phyloP scores from a whole-genome alignment of 2,329 filamentous ascomycete species.

The Podosphaera leucotricha region DNA sequence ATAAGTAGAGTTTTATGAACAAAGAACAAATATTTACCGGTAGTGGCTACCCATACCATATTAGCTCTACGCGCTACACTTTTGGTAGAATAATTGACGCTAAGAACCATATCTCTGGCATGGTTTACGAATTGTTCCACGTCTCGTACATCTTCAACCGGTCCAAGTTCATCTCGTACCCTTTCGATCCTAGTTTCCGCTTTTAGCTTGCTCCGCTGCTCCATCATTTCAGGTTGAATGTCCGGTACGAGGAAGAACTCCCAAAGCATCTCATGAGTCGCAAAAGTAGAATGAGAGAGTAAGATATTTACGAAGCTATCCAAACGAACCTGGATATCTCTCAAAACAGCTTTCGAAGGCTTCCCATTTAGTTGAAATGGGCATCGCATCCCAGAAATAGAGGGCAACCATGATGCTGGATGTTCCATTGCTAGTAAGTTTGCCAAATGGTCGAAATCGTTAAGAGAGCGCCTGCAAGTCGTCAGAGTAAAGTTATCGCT shows the following conservation, averaged over 20 bases:
- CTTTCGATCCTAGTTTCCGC: slow-evolving; percentile 62
- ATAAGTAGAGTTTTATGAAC: slow-evolving; percentile 12
- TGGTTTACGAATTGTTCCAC: slow-evolving; percentile 86
- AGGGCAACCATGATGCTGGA: slow-evolving; percentile 84
- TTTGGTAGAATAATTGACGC: slow-evolving; percentile 62
- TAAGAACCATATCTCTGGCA: slow-evolving; percentile 69
- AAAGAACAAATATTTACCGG: slow-evolving; percentile 22
- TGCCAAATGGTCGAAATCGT: slow-evolving; percentile 78
- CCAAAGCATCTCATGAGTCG: slow-evolving; percentile 94
- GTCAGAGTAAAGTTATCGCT: slow-evolving; percentile 69
- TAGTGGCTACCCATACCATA: slow-evolving; percentile 38
- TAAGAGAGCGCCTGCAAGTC: slow-evolving; percentile 67
- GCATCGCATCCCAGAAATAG: slow-evolving; percentile 51
- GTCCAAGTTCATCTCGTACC: slow-evolving; percentile 70
- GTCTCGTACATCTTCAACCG: slow-evolving; percentile 60
- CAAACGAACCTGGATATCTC: slow-evolving; percentile 66
- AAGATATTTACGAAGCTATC: slow-evolving; percentile 77
- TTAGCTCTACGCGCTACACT: slow-evolving; percentile 63
- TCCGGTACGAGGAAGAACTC: slow-evolving; percentile 97
- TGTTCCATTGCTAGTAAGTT: slow-evolving; percentile 70
- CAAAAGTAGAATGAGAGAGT: slow-evolving; percentile 72
- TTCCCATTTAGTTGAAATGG: slow-evolving; percentile 87
- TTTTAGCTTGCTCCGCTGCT: slow-evolving; percentile 68
- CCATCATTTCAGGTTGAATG: slow-evolving; percentile 72
- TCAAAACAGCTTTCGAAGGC: slow-evolving; percentile 64